Conservation (phyloP, 2,329 filamentous ascomycete species). For the Diaporthe citrichinensis region DNA sequence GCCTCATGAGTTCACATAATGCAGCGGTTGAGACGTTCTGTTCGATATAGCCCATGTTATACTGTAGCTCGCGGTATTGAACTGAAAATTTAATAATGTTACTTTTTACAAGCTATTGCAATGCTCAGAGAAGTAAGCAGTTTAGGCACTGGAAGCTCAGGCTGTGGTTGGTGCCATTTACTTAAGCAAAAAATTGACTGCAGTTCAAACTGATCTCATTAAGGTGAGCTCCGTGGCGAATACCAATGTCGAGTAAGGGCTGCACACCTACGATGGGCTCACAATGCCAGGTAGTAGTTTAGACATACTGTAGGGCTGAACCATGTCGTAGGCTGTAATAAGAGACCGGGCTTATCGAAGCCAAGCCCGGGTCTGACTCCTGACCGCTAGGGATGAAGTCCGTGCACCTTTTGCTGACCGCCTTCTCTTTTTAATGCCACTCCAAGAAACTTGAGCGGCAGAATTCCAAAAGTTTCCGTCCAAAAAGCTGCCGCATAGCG, state of each 20-base stretch:
- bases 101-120: background rate
- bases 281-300: too few relatives aligned
- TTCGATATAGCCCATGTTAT: constrained; percentile 7
- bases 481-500: background rate
- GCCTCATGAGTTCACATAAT: constrained; percentile 14
- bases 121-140: background rate
- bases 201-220: background rate
- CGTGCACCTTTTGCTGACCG: background rate
- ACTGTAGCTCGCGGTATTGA: constrained; percentile 30
- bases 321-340: too few relatives aligned
- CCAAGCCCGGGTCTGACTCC: background rate
- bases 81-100: constrained; percentile 11
- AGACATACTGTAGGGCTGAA: too few relatives aligned
- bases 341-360: too few relatives aligned
- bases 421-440: background rate
- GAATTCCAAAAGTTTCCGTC: constrained; percentile 22
- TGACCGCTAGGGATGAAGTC: background rate
- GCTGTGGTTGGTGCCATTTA: background rate
- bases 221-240: background rate
- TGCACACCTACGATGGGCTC: background rate
- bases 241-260: background rate
- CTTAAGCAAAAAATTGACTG: background rate
- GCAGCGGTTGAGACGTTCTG: background rate
- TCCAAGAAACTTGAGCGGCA: constrained; percentile 15
- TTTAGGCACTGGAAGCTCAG: background rate